phyloP scores from a whole-genome alignment of 1,284 basidiomycete species.

The Wallemia mellicola region DNA sequence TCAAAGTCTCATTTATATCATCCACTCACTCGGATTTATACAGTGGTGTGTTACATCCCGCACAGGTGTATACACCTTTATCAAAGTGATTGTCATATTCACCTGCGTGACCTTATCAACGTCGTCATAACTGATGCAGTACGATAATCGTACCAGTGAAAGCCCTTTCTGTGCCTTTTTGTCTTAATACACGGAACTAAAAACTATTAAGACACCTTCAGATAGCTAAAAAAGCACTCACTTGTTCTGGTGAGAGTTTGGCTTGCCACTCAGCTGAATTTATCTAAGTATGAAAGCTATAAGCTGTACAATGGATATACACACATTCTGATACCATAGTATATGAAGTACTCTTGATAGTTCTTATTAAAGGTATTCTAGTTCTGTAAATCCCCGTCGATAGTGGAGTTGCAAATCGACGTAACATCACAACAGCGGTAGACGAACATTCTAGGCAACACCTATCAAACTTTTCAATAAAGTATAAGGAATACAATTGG shows the following conservation, averaged over 20 bases:
- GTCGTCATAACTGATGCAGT: background rate
- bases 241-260: background rate
- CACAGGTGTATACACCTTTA: constrained; percentile 13
- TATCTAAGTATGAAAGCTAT: background rate
- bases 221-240: background rate
- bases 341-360: too few relatives aligned
- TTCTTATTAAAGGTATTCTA: too few relatives aligned
- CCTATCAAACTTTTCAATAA: too few relatives aligned
- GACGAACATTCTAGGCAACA: too few relatives aligned
- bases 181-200: background rate
- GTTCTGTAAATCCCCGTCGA: too few relatives aligned
- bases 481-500: too few relatives aligned
- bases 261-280: background rate
- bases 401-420: too few relatives aligned
- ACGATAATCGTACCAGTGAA: background rate
- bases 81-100: background rate
- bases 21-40: constrained; percentile 15
- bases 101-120: background rate
- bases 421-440: too few relatives aligned
- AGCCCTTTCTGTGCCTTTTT: background rate
- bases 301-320: background rate
- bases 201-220: background rate
- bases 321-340: too few relatives aligned
- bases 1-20: constrained; percentile 9
- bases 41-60: constrained; percentile 14